phyloP scores from a whole-genome alignment of 2,329 filamentous ascomycete genomes.

The Elsinoe necatrix region DNA sequence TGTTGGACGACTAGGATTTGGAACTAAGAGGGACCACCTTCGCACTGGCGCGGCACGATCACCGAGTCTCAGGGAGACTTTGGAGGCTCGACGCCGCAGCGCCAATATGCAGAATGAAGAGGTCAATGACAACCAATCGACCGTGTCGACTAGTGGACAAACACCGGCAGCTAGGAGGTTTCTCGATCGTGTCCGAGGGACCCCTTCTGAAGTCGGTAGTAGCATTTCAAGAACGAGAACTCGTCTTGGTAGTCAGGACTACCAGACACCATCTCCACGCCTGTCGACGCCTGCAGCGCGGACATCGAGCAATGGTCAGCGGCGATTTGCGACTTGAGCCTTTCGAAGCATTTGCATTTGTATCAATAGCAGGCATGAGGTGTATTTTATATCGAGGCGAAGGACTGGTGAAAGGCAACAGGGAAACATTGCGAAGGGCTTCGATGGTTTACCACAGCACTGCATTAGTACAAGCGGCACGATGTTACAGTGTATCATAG shows the following conservation, averaged over 20 bases:
- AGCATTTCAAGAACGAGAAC: not conserved
- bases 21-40: constrained; percentile 19
- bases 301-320: not conserved
- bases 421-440: not conserved
- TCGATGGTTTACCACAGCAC: not conserved
- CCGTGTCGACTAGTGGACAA: not conserved
- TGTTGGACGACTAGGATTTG: constrained; percentile 23
- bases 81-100: constrained; percentile 20
- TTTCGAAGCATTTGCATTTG: not conserved
- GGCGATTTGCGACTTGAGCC: constrained; percentile 8
- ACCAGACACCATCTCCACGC: constrained; percentile 1
- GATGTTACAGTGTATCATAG: not conserved
- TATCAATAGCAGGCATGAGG: not conserved
- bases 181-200: constrained; percentile 7
- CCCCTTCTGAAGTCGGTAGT: constrained; percentile 11
- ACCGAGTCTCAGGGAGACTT: constrained; percentile 20
- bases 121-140: constrained; percentile 4
- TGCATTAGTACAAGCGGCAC: not conserved
- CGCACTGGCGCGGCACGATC: constrained; percentile 22
- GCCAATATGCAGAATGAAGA: constrained; percentile 13
- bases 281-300: constrained; percentile 1
- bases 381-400: constrained; percentile 6
- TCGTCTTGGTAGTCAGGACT: constrained; percentile 9
- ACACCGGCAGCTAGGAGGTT: constrained; percentile 12
- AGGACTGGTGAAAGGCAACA: not conserved